Base-by-base conservation (phyloP, 805 yeast genomes). In the Myxozyma monticola region DNA sequence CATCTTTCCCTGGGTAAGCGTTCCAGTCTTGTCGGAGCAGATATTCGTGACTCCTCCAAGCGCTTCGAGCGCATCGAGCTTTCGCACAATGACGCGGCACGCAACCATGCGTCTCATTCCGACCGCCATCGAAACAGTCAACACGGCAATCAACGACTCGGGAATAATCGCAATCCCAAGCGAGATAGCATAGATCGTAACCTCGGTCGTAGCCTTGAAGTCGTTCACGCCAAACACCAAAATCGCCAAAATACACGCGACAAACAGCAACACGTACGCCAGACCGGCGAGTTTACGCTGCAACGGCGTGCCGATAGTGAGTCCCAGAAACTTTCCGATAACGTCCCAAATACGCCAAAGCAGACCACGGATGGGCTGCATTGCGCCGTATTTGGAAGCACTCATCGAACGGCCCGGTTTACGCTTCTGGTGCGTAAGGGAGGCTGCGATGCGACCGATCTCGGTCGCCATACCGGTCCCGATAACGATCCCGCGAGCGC, bases 181-280 rank as follows among this genome's bases (percentile, higher is more conserved):
- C 70, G 95, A 88, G 62, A 88, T 83, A 22, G 96, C 96, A 64
- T 88, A 88, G 42, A 88, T 81, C 12, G 95, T 95, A 31, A 88
- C 93, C 60, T 87, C 88, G 49, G 75, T 78, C 58, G 79, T 81
- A n/a, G 88, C 95, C 10, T 71, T 62, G 67, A 87, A 81, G 53
- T 77, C 77, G 68, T 88, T 95, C 8, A 93, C 80, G 1, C 83
- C 95, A 95, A 88, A 84, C 2, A 86, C 95, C 17, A 88, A 80
- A 49, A 88, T 81, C 1, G 96, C 96, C 63, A 87, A 83, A 1
- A 88, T 59, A n/a, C 88, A 93, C 4, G 96, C 96, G 40, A 88
- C 71, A 60, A 75, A 74, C 59, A 88, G 87, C 40, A 88, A 72
- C 37, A 77, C 65, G 43, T 87, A 78, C 2, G 96, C 95, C 46